These are phyloP conservation scores for Herpetomonas samuelpessoai DNA, from an alignment of 208 protist genomes.

Conservation along the genomic window DNA sequence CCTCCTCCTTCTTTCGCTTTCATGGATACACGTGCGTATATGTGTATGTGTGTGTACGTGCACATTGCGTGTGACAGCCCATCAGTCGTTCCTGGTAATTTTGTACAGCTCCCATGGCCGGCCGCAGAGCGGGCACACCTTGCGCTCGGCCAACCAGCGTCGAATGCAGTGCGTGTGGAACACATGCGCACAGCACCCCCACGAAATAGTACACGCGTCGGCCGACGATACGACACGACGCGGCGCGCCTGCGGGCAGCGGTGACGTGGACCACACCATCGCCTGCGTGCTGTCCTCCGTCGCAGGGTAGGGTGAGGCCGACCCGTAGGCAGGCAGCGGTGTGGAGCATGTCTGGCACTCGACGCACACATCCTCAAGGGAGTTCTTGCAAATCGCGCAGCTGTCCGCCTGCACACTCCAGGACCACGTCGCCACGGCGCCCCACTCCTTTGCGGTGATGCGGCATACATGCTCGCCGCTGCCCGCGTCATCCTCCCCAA, in stretches of 20 bases:
- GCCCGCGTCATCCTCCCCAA: too few relatives aligned
- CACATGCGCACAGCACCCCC: conserved; percentile 92
- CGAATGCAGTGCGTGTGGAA: conserved; percentile 4
- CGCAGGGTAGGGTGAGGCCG: background rate
- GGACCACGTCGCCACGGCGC: conserved; percentile 95
- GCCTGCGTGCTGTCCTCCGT: too few relatives aligned
- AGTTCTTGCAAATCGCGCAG: conserved; percentile 97
- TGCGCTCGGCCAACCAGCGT: background rate
- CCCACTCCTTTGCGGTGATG: conserved; percentile 93
- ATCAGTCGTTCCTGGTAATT: background rate
- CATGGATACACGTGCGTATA: too few relatives aligned
- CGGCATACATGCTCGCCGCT: too few relatives aligned
- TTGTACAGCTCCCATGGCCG: background rate
- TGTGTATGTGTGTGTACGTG: too few relatives aligned
- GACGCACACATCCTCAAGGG: conserved; percentile 96
- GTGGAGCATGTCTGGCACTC: conserved; percentile 90
- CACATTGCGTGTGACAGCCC: too few relatives aligned
- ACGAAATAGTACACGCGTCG: conserved; percentile 73
- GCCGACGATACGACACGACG: too few relatives aligned
- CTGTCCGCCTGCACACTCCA: conserved; percentile 95
- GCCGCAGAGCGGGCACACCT: background rate
- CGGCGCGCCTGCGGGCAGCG: too few relatives aligned
- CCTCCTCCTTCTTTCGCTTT: too few relatives aligned
- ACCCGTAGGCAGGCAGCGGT: background rate
- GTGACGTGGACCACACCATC: too few relatives aligned